Evolutionary conservation across 1,284 basidiomycete species (phyloP), one percentile per base, ranked within the genome.

Genomic region (Cutaneotrichosporon curvatum): DNA sequence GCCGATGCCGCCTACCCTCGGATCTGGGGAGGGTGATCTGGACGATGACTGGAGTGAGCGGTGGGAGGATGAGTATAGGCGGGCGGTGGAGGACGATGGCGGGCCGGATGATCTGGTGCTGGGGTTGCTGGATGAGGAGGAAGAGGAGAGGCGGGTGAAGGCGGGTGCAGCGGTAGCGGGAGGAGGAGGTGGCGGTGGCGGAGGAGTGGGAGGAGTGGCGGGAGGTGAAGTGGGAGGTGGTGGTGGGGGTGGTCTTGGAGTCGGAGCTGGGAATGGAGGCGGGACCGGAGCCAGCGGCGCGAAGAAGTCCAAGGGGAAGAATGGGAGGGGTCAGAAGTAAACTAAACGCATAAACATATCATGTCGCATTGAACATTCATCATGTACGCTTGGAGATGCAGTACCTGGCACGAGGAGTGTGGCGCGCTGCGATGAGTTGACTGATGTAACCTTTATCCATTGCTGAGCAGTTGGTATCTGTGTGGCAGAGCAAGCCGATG

Each of bases 91-190:
- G 50, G 63, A 69, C 41, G 70, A 72, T 35, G 63, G 61, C 15
- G 58, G 61, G 9, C 66, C 68, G 2, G 68, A 72, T 25, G 70
- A 71, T 45, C 53, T 72, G 15, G 64, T 72, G 3, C 49, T 72
- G 21, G 68, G 70, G 1, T 41, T 70, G 44, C 54, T 72, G 62
- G 68, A 72, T 50, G 68, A 71, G 48, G 67, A 72, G 45, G 61
- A 70, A 40, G 67, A 69, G 38, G 67, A 72, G 48, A 49, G 68
- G 33, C 50, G 58, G 41, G 51, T 49, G 40, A 61, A 59, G 60
- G 54, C 59, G 43, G 25, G 25, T 12, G 25, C 25, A 12, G 25
- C 8, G 25, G 25, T 28, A 7, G 25, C 53, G 49, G 34, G 53
- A 51, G 44, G 57, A 55, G 41, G 46, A 18, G 14, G 33, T 18